Conservation (phyloP, 1,139 yeast genomes). For the Arxiozyma telluris region DNA sequence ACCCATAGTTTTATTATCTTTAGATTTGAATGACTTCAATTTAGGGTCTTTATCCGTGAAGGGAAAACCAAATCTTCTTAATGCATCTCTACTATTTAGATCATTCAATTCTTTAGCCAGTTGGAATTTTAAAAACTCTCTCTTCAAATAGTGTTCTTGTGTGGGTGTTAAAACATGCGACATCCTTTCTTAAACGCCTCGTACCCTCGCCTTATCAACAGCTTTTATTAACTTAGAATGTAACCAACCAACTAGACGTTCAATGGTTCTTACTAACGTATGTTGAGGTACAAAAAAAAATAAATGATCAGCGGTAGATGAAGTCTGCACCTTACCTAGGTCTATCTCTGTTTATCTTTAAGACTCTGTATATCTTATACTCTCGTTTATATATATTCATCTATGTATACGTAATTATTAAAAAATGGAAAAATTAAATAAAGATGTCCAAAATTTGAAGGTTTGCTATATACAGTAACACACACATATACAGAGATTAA, state of each 20-base stretch:
- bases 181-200: not conserved
- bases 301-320: not conserved
- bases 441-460: too few relatives aligned
- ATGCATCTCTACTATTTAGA: slow-evolving; percentile 50
- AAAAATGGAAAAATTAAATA: too few relatives aligned
- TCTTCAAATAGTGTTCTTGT: slow-evolving; percentile 78
- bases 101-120: slow-evolving; percentile 52
- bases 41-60: slow-evolving; percentile 38
- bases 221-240: not conserved
- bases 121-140: slow-evolving; percentile 60
- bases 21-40: not conserved
- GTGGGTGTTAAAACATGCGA: slow-evolving; percentile 37
- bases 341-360: too few relatives aligned
- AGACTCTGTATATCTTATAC: too few relatives aligned
- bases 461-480: too few relatives aligned
- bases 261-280: not conserved
- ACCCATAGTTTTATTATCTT: not conserved
- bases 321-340: too few relatives aligned
- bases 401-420: too few relatives aligned
- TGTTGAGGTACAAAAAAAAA: too few relatives aligned
- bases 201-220: not conserved
- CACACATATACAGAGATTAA: too few relatives aligned
- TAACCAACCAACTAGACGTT: not conserved
- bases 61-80: slow-evolving; percentile 66
- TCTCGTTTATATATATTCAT: too few relatives aligned